These are phyloP conservation scores for Dentipellis sp. DNA, from an alignment of 768 basidiomycete genomes.

Conservation along the genomic window DNA sequence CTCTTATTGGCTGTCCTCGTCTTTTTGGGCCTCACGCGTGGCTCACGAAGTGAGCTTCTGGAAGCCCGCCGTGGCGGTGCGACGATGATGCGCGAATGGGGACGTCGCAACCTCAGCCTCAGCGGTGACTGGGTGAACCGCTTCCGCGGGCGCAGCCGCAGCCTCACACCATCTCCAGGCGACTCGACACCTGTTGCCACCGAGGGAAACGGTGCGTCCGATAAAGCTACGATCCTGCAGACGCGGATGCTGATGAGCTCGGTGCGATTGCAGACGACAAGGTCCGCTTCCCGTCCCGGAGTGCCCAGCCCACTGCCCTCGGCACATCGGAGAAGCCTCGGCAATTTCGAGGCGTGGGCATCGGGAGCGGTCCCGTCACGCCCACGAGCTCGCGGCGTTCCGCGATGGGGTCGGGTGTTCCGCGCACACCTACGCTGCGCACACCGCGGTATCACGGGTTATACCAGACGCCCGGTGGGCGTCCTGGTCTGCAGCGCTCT, in stretches of 20 bases:
- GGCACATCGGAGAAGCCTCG: too few species aligned
- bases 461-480: constrained; percentile 15
- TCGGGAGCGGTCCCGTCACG: too few species aligned
- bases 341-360: too few species aligned
- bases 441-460: constrained; percentile 5
- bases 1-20: constrained; percentile 75
- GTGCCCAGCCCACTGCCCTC: too few species aligned
- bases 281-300: background rate
- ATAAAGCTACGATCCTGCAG: constrained; percentile 1
- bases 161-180: background rate
- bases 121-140: constrained; percentile 43
- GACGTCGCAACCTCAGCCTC: constrained; percentile 44
- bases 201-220: background rate
- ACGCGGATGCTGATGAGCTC: too few species aligned
- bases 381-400: too few species aligned
- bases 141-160: constrained; percentile 25
- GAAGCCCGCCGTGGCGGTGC: constrained; percentile 9
- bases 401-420: background rate
- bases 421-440: background rate
- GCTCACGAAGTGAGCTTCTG: constrained; percentile 34
- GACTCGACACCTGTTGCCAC: background rate
- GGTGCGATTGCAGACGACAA: constrained; percentile 2
- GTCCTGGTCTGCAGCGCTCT: constrained; percentile 33
- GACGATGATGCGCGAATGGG: constrained; percentile 44
- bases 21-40: constrained; percentile 81